Percentiles rank a stretch among this genome's conserved stretches.
Conservation (phyloP, 768 basidiomycete genomes). For the Xanthoconium stramineum region DNA sequence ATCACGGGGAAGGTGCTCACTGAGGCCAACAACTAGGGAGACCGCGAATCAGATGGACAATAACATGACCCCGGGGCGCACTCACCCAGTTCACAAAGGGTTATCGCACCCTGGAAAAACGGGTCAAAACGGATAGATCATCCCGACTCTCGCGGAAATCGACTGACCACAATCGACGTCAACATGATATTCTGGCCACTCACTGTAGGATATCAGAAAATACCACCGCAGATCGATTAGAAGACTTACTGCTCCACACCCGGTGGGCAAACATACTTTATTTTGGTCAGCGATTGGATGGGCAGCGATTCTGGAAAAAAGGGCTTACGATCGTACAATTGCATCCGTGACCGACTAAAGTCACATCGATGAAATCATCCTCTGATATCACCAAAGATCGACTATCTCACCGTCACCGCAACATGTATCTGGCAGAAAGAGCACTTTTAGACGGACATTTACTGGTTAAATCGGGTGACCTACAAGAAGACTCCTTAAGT, state of each 20-base stretch:
- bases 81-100: conserved; percentile 46
- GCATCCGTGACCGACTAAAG: conserved; percentile 46
- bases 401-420: conserved; percentile 44
- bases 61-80: not conserved
- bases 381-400: not conserved
- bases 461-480: conserved; percentile 18
- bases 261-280: conserved; percentile 45
- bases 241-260: conserved; percentile 45
- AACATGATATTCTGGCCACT: conserved; percentile 43
- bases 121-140: conserved; percentile 6
- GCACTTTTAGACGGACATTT: not conserved
- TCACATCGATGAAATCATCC: not conserved
- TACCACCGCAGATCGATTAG: not conserved
- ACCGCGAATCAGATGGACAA: not conserved
- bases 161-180: conserved; percentile 46
- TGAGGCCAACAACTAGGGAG: conserved; percentile 8
- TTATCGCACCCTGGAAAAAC: conserved; percentile 29
- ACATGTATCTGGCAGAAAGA: conserved; percentile 44
- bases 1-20: not conserved
- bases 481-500: conserved; percentile 51
- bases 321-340: conserved; percentile 39
- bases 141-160: not conserved
- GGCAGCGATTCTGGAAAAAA: not conserved
- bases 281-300: not conserved
- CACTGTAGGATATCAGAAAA: conserved; percentile 30